phyloP scores from a whole-genome alignment of 2,329 filamentous ascomycete genomes.

The Orbilia quercus region DNA sequence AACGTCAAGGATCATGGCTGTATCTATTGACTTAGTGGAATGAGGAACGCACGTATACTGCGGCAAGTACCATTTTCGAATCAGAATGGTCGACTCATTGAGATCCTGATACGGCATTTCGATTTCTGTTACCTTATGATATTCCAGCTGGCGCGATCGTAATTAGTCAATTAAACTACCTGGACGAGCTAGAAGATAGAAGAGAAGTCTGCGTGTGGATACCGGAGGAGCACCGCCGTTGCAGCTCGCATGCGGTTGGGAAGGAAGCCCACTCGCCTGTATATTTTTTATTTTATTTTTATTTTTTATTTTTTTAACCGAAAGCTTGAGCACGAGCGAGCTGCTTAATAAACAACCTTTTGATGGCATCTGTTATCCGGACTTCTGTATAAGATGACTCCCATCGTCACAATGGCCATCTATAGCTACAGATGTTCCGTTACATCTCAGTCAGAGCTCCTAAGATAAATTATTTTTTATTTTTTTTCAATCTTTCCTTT shows the following conservation, averaged over 20 bases:
- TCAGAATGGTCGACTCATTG: slow-evolving; percentile 11
- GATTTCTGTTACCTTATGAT: slow-evolving; percentile 41
- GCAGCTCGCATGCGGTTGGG: no score
- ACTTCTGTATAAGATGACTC: neutral
- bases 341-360: slow-evolving; percentile 34
- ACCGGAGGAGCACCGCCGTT: slow-evolving; percentile 2
- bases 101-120: slow-evolving; percentile 16
- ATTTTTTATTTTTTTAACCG: slow-evolving; percentile 32
- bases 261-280: no score
- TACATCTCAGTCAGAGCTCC: slow-evolving; percentile 8
- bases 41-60: neutral
- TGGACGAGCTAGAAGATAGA: no score
- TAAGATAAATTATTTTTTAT: no score
- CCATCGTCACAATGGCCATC: neutral
- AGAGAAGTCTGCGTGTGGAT: no score
- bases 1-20: neutral
- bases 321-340: slow-evolving; percentile 20
- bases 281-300: neutral
- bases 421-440: neutral
- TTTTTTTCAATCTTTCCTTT: no score
- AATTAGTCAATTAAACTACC: neutral
- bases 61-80: slow-evolving; percentile 30
- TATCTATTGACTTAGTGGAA: no score
- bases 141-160: slow-evolving; percentile 4
- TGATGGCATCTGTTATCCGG: neutral